A percentile compares a stretch with the other conserved stretches of the same genome.
Evolutionary conservation across 2,329 filamentous ascomycete species (phyloP).

Genomic region (Cladorrhinum sp.): DNA sequence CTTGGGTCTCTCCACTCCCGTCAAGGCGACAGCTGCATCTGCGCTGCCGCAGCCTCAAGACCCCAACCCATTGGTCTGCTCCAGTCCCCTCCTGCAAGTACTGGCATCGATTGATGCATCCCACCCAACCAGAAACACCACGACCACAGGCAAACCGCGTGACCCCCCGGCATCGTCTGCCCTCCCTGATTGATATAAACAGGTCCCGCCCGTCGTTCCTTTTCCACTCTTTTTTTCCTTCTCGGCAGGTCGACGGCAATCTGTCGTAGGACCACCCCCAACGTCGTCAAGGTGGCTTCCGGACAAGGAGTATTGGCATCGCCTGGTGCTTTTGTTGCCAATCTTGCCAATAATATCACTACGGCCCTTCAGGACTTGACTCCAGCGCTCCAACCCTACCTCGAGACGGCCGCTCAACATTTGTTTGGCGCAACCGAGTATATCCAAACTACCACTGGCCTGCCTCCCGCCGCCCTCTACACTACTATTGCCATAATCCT

Average conservation of each 20-base stretch:
- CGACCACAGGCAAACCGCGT: constrained; percentile 13
- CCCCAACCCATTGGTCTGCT: constrained; percentile 19
- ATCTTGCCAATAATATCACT: constrained; percentile 52
- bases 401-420: constrained; percentile 51
- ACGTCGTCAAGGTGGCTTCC: constrained; percentile 60
- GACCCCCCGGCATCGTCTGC: constrained; percentile 15
- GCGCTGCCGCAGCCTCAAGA: constrained; percentile 2
- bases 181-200: constrained; percentile 22
- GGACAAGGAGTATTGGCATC: constrained; percentile 56
- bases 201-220: constrained; percentile 3
- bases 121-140: constrained; percentile 18
- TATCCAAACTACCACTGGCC: constrained; percentile 47
- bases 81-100: constrained; percentile 10
- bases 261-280: constrained; percentile 39
- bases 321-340: constrained; percentile 52
- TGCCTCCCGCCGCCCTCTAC: constrained; percentile 49
- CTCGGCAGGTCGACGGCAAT: constrained; percentile 32
- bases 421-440: constrained; percentile 52
- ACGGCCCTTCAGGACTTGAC: constrained; percentile 41
- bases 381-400: constrained; percentile 48
- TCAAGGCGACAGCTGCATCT: constrained; percentile 10
- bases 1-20: constrained; percentile 10
- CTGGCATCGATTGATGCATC: constrained; percentile 22
- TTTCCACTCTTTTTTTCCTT: constrained; percentile 5
- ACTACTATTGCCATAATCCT: constrained; percentile 48